These are phyloP conservation scores for Trichoderma harzianum DNA, from an alignment of 2,329 filamentous ascomycete genomes.

Conservation along the genomic window DNA sequence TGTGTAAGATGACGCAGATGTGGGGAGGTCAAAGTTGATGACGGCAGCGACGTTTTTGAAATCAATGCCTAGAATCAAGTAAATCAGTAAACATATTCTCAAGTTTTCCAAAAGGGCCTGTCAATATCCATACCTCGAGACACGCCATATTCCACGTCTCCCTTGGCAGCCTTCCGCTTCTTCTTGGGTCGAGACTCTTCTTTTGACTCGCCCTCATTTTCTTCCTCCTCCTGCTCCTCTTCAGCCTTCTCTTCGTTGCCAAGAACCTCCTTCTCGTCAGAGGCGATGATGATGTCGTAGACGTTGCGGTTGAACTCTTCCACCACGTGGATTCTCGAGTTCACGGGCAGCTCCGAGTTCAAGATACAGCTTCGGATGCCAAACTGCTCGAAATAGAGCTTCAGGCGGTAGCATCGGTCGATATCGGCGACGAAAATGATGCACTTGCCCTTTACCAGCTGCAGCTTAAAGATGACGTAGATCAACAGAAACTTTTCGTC, in stretches of 20 bases:
- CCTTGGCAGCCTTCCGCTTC: slow-evolving; percentile 51
- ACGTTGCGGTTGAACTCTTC: slow-evolving; percentile 96
- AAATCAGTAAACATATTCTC: background rate
- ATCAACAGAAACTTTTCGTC: slow-evolving; percentile 93
- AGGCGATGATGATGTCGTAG: slow-evolving; percentile 97
- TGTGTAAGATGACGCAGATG: slow-evolving; percentile 87
- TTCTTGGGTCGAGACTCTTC: slow-evolving; percentile 30
- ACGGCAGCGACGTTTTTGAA: slow-evolving; percentile 94
- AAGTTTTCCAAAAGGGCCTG: background rate
- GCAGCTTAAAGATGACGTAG: slow-evolving; percentile 93
- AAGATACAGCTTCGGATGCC: slow-evolving; percentile 89
- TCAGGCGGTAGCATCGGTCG: slow-evolving; percentile 83
- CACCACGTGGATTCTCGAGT: slow-evolving; percentile 88
- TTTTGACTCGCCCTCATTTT: slow-evolving; percentile 26
- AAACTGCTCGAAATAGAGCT: slow-evolving; percentile 95
- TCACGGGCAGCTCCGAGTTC: slow-evolving; percentile 91
- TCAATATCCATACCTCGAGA: slow-evolving; percentile 61
- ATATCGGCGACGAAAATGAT: slow-evolving; percentile 73
- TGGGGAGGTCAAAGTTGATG: slow-evolving; percentile 94
- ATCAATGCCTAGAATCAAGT: slow-evolving; percentile 59
- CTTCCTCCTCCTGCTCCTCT: slow-evolving; percentile 37
- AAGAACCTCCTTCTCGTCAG: slow-evolving; percentile 83
- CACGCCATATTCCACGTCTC: slow-evolving; percentile 88
- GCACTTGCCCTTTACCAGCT: slow-evolving; percentile 89
- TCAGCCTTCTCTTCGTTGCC: slow-evolving; percentile 56